Evolutionary conservation across 108 stramenopile species (phyloP), one percentile per base, ranked within the genome.

Genomic region (Cyclotella atomus): DNA sequence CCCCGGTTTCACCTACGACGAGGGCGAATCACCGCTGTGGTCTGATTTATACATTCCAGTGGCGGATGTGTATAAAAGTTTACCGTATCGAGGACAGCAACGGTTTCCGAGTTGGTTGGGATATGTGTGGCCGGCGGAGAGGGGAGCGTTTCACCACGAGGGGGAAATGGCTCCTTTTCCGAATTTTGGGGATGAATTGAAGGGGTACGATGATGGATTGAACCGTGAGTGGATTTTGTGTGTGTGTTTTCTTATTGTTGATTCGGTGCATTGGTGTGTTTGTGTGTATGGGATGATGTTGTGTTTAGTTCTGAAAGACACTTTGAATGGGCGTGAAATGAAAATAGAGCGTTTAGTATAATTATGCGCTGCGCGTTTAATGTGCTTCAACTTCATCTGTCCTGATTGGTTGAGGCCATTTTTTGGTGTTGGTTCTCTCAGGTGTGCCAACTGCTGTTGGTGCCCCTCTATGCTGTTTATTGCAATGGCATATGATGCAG

Each of bases 61-160:
- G 19, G 68, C 74, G 41, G 86, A 87, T 33, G 29, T 61, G 3
- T 78, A 70, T 69, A 87, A 87, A 68, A 70, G 81, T 5, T 29
- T 81, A 20, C 85, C 85, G 15, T 83, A 81, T 46, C 70, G 85
- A 6, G 85, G 85, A 27, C 78, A 86, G 41, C 79, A 81, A 25
- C 73, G 70, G 8, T 81, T 64, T 44, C 76, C 83, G 1, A 70
- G 73, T 1, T 86, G 85, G 85, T 38, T 86, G 29, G 68, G 46
- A 23, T 86, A 86, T 50, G 66, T 86, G 0, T 83, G 82, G 80
- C 84, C 84, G 0, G n/a, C 23, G 17, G 33, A 72, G n/a, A 15
- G 20, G 20, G 61, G 71, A 0, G 66, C 59, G 3, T 47, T 66
- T 34, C 27, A 53, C 27, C 29, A 61, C 21, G 54, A 64, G 35